Conservation (phyloP, 371 early-diverging fungal species). For the Mortierella sp. region DNA sequence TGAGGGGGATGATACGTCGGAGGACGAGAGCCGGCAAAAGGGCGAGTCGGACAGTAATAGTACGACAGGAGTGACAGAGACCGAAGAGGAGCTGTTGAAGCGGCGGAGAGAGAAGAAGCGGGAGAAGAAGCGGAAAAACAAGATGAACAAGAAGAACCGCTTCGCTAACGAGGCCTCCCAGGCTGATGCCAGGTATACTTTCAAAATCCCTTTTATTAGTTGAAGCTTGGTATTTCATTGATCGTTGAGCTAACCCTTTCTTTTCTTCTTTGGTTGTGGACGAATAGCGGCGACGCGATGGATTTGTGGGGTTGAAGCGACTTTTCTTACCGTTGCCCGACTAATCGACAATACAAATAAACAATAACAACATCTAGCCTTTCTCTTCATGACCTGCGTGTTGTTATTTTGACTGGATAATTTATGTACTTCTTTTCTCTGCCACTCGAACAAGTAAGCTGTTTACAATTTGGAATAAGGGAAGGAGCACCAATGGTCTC, state of each 20-base stretch:
- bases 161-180: not conserved
- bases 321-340: not conserved
- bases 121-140: constrained; percentile 45
- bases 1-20: constrained; percentile 1
- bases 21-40: not conserved
- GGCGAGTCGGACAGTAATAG: not conserved
- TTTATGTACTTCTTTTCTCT: no score
- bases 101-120: constrained; percentile 37
- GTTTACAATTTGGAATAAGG: no score
- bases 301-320: not conserved
- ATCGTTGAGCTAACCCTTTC: not conserved
- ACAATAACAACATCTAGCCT: not conserved
- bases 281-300: not conserved
- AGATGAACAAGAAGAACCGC: constrained; percentile 48
- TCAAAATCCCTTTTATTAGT: not conserved
- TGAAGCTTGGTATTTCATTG: not conserved
- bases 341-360: not conserved
- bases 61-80: not conserved
- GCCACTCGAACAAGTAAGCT: no score
- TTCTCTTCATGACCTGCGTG: not conserved
- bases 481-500: no score
- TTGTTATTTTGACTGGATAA: no score
- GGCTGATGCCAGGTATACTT: not conserved
- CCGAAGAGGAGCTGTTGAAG: constrained; percentile 27
- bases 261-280: not conserved